phyloP scores from a whole-genome alignment of 2,329 filamentous ascomycete species.

The Seiridium cupressi region DNA sequence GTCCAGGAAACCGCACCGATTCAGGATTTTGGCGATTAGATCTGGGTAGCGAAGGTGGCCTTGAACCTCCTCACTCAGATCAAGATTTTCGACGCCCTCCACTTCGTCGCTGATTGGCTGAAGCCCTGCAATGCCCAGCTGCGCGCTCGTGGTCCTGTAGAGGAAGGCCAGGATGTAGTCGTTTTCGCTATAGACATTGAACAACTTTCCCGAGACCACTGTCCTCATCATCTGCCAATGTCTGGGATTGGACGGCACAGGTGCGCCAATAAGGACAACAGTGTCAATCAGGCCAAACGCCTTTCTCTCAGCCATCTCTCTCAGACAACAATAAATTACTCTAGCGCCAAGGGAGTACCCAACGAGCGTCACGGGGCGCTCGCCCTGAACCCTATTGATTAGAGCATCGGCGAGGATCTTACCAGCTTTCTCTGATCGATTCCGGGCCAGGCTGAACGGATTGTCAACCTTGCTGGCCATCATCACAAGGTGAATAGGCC shows the following conservation, averaged over 20 bases:
- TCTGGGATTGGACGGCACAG: slow-evolving; percentile 67
- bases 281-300: slow-evolving; percentile 68
- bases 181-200: slow-evolving; percentile 86
- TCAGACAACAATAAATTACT: slow-evolving; percentile 67
- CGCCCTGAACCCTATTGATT: slow-evolving; percentile 67
- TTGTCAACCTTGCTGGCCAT: slow-evolving; percentile 73
- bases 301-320: slow-evolving; percentile 60
- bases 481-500: slow-evolving; percentile 67
- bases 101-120: slow-evolving; percentile 66
- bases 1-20: slow-evolving; percentile 48
- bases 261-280: slow-evolving; percentile 71
- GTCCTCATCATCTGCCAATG: slow-evolving; percentile 45
- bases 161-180: slow-evolving; percentile 86
- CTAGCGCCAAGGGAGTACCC: slow-evolving; percentile 67
- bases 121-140: slow-evolving; percentile 80
- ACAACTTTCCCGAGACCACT: slow-evolving; percentile 63
- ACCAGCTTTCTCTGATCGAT: slow-evolving; percentile 77
- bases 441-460: slow-evolving; percentile 75
- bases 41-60: slow-evolving; percentile 53
- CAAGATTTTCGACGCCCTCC: slow-evolving; percentile 59
- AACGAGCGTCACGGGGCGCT: slow-evolving; percentile 64
- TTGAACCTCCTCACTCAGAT: slow-evolving; percentile 50
- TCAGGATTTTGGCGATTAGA: slow-evolving; percentile 50
- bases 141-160: slow-evolving; percentile 80
- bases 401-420: slow-evolving; percentile 68